phyloP scores from a whole-genome alignment of 768 basidiomycete species.

The Mycena amicta region DNA sequence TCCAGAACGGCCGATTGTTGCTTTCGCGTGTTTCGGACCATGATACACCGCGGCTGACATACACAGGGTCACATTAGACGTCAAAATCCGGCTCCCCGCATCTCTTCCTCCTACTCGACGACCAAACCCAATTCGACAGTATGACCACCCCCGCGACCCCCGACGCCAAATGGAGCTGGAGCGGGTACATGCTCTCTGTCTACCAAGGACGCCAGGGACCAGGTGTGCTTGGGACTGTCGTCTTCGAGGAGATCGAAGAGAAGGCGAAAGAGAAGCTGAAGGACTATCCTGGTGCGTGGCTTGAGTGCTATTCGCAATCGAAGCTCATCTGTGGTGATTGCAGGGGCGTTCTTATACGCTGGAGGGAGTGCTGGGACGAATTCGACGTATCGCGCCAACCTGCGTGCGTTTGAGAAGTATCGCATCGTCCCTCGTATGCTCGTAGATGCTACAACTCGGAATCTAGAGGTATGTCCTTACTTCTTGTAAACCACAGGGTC shows the following conservation, averaged over 20 bases:
- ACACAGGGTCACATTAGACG: too few species aligned
- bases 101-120: too few species aligned
- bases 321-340: too few species aligned
- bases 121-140: too few species aligned
- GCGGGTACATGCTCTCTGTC: constrained; percentile 40
- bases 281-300: constrained; percentile 50
- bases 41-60: too few species aligned
- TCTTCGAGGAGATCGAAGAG: constrained; percentile 63
- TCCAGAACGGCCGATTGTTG: too few species aligned
- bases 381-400: constrained; percentile 69
- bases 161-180: constrained; percentile 35
- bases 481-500: background rate
- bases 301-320: too few species aligned
- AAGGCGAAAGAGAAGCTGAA: constrained; percentile 66
- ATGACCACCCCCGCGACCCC: constrained; percentile 5
- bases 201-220: constrained; percentile 43
- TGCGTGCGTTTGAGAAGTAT: constrained; percentile 62
- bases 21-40: too few species aligned
- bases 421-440: constrained; percentile 85
- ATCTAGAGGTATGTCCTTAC: constrained; percentile 52
- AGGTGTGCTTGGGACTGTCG: constrained; percentile 60
- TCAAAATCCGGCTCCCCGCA: too few species aligned
- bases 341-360: constrained; percentile 74
- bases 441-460: constrained; percentile 56
- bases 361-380: constrained; percentile 76